Percentiles rank a stretch among this genome's conserved stretches.
phyloP scores from a whole-genome alignment of 208 protist genomes.

The Trypanosoma conorhini region DNA sequence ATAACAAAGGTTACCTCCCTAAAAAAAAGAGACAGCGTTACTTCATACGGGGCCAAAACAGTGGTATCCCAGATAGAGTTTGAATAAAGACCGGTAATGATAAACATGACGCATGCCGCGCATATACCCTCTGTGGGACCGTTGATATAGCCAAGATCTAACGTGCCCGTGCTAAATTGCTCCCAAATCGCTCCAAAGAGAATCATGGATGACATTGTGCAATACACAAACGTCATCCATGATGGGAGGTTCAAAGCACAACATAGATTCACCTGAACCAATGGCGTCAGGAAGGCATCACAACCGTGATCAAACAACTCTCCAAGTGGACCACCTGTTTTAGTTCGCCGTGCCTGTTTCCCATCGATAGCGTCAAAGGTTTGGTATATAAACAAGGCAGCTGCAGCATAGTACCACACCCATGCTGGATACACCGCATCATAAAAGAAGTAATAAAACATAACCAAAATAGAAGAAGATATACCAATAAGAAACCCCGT shows the following conservation, averaged over 20 bases:
- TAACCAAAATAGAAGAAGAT: slow-evolving; percentile 56
- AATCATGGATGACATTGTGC: slow-evolving; percentile 48
- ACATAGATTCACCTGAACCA: slow-evolving; percentile 66
- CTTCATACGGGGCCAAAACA: slow-evolving; percentile 42
- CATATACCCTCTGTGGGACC: slow-evolving; percentile 91
- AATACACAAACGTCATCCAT: slow-evolving; percentile 48
- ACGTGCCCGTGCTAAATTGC: slow-evolving; percentile 89
- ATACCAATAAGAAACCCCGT: slow-evolving; percentile 77
- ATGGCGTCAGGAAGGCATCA: slow-evolving; percentile 86
- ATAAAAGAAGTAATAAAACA: slow-evolving; percentile 62
- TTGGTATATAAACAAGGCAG: slow-evolving; percentile 86
- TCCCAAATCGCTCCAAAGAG: slow-evolving; percentile 88
- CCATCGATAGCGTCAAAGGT: slow-evolving; percentile 96
- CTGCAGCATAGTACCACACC: slow-evolving; percentile 78
- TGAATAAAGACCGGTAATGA: slow-evolving; percentile 48
- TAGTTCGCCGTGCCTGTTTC: slow-evolving; percentile 94
- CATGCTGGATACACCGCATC: slow-evolving; percentile 78
- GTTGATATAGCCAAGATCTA: slow-evolving; percentile 90
- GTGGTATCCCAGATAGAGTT: slow-evolving; percentile 46
- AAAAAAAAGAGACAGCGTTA: slow-evolving; percentile 22
- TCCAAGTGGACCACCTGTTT: slow-evolving; percentile 89
- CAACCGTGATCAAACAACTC: slow-evolving; percentile 97
- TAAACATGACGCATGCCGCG: slow-evolving; percentile 56
- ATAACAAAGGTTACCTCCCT: slow-evolving; percentile 28
- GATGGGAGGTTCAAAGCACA: slow-evolving; percentile 44